Base-by-base conservation (phyloP, 495 filamentous ascomycete genomes). In the Melanomma pulvis-pyrius region DNA sequence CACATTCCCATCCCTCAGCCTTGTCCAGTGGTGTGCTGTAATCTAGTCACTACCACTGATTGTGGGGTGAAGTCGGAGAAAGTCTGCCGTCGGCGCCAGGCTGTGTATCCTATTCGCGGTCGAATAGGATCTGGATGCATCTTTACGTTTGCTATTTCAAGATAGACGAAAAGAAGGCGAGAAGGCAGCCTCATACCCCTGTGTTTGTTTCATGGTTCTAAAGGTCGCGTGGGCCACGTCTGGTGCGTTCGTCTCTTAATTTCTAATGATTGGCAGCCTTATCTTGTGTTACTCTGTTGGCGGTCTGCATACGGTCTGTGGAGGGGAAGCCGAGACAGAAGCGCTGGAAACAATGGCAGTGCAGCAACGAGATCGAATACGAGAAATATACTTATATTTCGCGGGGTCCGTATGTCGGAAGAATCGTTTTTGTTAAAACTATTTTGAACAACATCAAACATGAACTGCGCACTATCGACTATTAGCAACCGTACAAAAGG, bases 401-500 rank as follows among this genome's bases (percentile, higher is more conserved):
- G n/a, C n/a, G n/a, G n/a, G n/a, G n/a, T 11, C 17, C 39, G 17
- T 17, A 15, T 3, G 17, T 51, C 5, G 48, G 48, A 3, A 32
- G 25, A 30, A 4, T 54, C 7, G 17, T 54, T 6, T 24, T 26
- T 24, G 11, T 22, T 1, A 12, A 57, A 1, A 36, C 25, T 17
- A 13, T 15, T 47, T 15, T 28, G 11, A 41, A 59, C 28, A 17
- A 47, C 21, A 25, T n/a, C 28, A 28, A 17, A 15, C 41, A 21
- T 46, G 49, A 17, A 44, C 13, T 44, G 39, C 39, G 8, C 39
- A 44, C 8, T 44, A 44, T 44, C 39, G 8, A 44, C 39, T 22
- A 44, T 65, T 19, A 58, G 29, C 19, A 59, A 59, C 34, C 55
- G 56, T 30, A 60, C 55, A 5, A 51, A 60, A 21, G 62, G 62